phyloP scores from a whole-genome alignment of 345 rosid genomes.

The Arabidopsis suecica region DNA sequence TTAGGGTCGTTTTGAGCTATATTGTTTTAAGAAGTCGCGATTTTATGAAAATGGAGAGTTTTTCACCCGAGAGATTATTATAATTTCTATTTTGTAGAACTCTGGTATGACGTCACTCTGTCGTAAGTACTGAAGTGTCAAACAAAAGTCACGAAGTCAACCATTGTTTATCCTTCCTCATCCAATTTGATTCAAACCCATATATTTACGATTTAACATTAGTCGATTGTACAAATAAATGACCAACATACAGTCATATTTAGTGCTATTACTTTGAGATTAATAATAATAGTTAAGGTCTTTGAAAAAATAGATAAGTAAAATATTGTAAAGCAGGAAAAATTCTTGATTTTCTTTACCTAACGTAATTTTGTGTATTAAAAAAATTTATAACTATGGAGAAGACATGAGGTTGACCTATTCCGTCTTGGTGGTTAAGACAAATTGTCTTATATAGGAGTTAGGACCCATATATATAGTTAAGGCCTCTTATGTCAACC shows the following conservation, averaged over 20 bases:
- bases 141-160: neutral
- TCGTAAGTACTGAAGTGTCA: constrained; percentile 2
- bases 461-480: neutral
- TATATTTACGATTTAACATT: neutral
- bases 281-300: neutral
- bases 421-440: neutral
- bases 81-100: neutral
- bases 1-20: neutral
- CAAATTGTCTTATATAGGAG: neutral
- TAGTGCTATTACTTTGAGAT: neutral
- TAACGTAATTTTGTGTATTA: neutral
- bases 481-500: constrained; percentile 32
- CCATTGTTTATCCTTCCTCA: neutral
- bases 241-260: neutral
- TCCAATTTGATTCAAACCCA: neutral
- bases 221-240: neutral
- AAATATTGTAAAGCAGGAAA: neutral
- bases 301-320: neutral
- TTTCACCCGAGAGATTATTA: too few species aligned
- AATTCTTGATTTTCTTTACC: constrained; percentile 10
- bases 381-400: neutral
- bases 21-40: neutral
- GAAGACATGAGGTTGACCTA: constrained; percentile 42
- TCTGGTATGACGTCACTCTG: neutral
- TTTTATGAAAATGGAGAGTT: neutral